Evolutionary conservation across 306 rosid species (phyloP), one percentile per base, ranked within the genome.

Genomic region (Mimosa pudica): DNA sequence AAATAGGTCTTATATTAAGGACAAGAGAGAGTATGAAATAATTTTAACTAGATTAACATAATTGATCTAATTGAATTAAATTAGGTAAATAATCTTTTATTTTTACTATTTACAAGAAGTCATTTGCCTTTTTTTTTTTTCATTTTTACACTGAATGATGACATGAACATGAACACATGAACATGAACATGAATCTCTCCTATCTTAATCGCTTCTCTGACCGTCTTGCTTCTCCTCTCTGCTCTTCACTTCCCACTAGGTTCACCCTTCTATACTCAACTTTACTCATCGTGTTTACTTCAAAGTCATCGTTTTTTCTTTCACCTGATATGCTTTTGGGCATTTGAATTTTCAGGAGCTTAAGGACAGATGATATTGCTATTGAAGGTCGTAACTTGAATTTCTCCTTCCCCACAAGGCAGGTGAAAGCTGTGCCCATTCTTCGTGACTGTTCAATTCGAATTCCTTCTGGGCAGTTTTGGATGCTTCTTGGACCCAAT

Each of bases 401-500:
- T 78, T 89, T 87, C 84, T 92, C 97, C 0, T 86, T 89, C 82
- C 58, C 81, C 3, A 71, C 85, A 0, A 87, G 78, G 81, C 93
- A 89, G 73, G 87, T 84, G 2, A 84, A 87, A 7, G 62, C 52
- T 71, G 82, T 86, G 8, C 91, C 83, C 1, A 87, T 86, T 86
- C 97, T 92, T 65, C 84, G 80, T 78, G 93, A 90, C 85, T 92
- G 97, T 62, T 85, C 97, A 1, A 64, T 92, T 80, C 87, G 87
- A 78, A 88, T 92, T 81, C 97, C 97, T 81, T 85, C 89, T 30
- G 96, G 96, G 12, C 90, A 92, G 79, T 92, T 92, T 60, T 92
- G 97, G 97, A 92, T 90, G 97, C 96, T 92, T 79, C 96, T 92
- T 79, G 97, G 97, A 73, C 93, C 97, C 72, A 92, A 92, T 75